Percentiles rank a stretch among this genome's conserved stretches.
Conservation (phyloP, 1,284 basidiomycete species). For the Naganishia sp. region DNA sequence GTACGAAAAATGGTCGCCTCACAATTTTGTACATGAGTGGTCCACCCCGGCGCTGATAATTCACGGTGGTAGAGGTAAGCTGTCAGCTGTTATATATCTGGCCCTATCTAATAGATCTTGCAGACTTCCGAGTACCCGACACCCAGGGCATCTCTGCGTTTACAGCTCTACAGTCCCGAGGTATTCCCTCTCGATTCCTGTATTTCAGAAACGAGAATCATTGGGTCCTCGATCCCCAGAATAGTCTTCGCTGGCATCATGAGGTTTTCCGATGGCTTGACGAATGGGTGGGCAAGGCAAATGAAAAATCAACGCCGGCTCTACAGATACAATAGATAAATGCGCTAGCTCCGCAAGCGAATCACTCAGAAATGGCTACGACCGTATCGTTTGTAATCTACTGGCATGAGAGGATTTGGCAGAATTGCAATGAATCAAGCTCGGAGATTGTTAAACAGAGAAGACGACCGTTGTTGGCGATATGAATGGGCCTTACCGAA, state of each 20-base stretch:
- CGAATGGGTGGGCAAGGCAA: slow-evolving; percentile 18
- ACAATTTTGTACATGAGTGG: slow-evolving; percentile 79
- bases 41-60: slow-evolving; percentile 79
- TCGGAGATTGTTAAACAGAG: too few relatives aligned
- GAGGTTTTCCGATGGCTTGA: slow-evolving; percentile 77
- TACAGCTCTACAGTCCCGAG: slow-evolving; percentile 44
- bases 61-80: slow-evolving; percentile 70
- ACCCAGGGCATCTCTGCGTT: slow-evolving; percentile 39
- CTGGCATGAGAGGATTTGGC: too few relatives aligned
- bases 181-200: slow-evolving; percentile 76
- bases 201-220: slow-evolving; percentile 94
- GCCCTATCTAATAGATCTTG: background rate
- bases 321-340: slow-evolving; percentile 2
- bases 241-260: slow-evolving; percentile 67
- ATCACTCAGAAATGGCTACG: too few relatives aligned
- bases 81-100: too few relatives aligned
- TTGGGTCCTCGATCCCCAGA: slow-evolving; percentile 64
- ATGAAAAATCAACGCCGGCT: background rate
- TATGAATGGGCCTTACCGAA: too few relatives aligned
- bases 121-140: slow-evolving; percentile 34
- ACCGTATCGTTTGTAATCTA: too few relatives aligned
- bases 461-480: too few relatives aligned
- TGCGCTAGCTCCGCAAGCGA: background rate
- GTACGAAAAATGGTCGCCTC: slow-evolving; percentile 58
- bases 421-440: too few relatives aligned